Evolutionary conservation across 768 basidiomycete genomes (phyloP).

Genomic region (Tylopilus rubrobrunneus): DNA sequence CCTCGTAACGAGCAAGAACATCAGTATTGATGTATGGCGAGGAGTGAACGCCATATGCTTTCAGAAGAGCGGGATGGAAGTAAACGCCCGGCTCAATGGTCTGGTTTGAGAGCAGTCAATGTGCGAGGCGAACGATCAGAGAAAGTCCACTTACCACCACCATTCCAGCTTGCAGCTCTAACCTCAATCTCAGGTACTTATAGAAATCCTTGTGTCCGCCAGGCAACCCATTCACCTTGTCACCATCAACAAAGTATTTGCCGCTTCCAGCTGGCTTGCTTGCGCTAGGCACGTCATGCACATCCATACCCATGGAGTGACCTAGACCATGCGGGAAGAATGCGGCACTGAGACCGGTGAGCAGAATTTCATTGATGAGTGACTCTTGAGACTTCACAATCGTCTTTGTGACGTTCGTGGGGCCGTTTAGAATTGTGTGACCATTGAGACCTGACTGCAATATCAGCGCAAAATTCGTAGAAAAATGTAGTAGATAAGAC

Average conservation of each 20-base stretch:
- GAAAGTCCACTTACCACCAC: slow-evolving; percentile 63
- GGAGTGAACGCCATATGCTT: slow-evolving; percentile 56
- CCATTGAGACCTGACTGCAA: slow-evolving; percentile 1
- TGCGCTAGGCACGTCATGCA: slow-evolving; percentile 87
- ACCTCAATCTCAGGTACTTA: slow-evolving; percentile 71
- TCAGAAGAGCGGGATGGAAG: slow-evolving; percentile 78
- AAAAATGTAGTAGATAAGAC: background rate
- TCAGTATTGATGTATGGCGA: slow-evolving; percentile 40
- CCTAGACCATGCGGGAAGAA: slow-evolving; percentile 96
- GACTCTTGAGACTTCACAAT: slow-evolving; percentile 11
- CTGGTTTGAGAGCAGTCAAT: slow-evolving; percentile 32
- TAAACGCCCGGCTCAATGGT: slow-evolving; percentile 92
- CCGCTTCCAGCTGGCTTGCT: slow-evolving; percentile 63
- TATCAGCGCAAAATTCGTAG: too few species aligned
- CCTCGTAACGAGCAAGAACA: slow-evolving; percentile 48
- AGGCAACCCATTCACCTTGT: slow-evolving; percentile 59
- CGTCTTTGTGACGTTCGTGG: slow-evolving; percentile 1
- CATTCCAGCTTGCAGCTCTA: slow-evolving; percentile 74
- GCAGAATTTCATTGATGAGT: slow-evolving; percentile 53
- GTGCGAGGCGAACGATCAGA: background rate
- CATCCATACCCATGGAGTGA: slow-evolving; percentile 90
- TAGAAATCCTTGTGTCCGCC: slow-evolving; percentile 68
- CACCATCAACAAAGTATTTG: slow-evolving; percentile 65
- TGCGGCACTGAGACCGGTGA: slow-evolving; percentile 71
- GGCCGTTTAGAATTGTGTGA: background rate